These are phyloP conservation scores for Sanghuangporus baumii DNA, from an alignment of 1,284 basidiomycete genomes.

Conservation along the genomic window DNA sequence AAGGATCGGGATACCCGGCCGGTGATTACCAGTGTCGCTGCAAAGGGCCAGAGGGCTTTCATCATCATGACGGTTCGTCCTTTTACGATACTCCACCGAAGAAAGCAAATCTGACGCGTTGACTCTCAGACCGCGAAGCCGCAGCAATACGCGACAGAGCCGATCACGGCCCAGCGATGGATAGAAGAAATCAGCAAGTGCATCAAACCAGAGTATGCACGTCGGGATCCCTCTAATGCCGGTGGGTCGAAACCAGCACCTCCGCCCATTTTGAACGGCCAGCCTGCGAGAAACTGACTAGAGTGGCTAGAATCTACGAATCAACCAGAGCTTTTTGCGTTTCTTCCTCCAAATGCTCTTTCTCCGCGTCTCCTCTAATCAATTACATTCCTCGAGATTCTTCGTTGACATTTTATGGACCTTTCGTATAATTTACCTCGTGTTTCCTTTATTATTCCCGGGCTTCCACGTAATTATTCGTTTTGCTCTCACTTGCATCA, in stretches of 20 bases:
- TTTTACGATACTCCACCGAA: conserved; percentile 8
- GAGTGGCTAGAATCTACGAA: background rate
- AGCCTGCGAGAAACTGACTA: conserved; percentile 2
- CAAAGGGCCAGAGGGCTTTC: conserved; percentile 55
- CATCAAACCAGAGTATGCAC: conserved; percentile 3
- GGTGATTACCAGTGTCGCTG: conserved; percentile 43
- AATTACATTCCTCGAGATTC: background rate
- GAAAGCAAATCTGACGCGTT: background rate
- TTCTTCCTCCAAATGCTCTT: background rate
- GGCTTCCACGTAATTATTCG: background rate
- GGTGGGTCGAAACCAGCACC: background rate
- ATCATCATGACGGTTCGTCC: conserved; percentile 51
- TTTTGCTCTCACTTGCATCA: background rate
- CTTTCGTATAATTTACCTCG: background rate
- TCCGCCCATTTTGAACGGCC: background rate
- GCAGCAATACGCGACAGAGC: conserved; percentile 44
- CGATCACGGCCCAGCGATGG: conserved; percentile 40
- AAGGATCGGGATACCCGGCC: conserved; percentile 34
- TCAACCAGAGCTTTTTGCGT: background rate
- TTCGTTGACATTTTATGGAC: background rate
- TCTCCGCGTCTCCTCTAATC: background rate
- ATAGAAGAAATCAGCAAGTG: conserved; percentile 35
- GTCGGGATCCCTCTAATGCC: background rate
- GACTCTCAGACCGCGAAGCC: conserved; percentile 43
- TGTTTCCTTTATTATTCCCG: background rate